Conservation (phyloP, 768 basidiomycete genomes). For the Amanita phalloides region DNA sequence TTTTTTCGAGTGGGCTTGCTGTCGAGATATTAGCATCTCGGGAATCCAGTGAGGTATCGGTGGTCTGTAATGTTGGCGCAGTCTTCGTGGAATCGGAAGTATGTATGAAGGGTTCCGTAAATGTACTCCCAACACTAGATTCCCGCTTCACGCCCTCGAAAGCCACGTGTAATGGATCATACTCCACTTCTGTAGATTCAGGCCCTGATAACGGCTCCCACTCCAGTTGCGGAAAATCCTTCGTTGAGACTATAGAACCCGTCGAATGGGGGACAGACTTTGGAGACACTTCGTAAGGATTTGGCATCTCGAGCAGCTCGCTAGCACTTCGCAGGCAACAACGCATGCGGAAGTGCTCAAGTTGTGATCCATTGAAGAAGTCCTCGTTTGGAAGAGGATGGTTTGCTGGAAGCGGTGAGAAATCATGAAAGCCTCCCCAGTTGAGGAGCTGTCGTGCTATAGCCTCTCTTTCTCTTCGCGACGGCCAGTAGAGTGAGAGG, state of each 20-base stretch:
- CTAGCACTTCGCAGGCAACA: slow-evolving; percentile 16
- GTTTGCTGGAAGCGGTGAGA: slow-evolving; percentile 18
- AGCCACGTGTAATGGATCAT: slow-evolving; percentile 1
- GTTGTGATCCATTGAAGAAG: slow-evolving; percentile 11
- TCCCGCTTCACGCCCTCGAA: background rate
- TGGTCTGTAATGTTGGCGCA: background rate
- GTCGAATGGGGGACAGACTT: slow-evolving; percentile 1
- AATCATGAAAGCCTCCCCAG: slow-evolving; percentile 27
- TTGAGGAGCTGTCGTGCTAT: slow-evolving; percentile 9
- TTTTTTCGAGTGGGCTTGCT: background rate
- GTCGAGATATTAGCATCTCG: background rate
- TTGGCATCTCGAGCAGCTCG: slow-evolving; percentile 10
- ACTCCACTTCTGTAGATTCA: slow-evolving; percentile 1
- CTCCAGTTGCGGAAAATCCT: background rate
- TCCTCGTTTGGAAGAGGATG: slow-evolving; percentile 13
- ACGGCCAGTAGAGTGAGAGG: background rate
- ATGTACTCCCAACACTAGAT: background rate
- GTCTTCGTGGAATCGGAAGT: background rate
- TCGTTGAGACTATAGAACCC: slow-evolving; percentile 6
- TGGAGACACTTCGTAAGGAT: slow-evolving; percentile 16
- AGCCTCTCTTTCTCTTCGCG: slow-evolving; percentile 1
- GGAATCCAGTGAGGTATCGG: background rate
- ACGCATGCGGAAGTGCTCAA: slow-evolving; percentile 21
- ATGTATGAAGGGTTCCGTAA: background rate
- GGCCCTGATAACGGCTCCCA: slow-evolving; percentile 14